Conservation (phyloP, 805 yeast species). For the Saccharomycopsis synnaedendra region DNA sequence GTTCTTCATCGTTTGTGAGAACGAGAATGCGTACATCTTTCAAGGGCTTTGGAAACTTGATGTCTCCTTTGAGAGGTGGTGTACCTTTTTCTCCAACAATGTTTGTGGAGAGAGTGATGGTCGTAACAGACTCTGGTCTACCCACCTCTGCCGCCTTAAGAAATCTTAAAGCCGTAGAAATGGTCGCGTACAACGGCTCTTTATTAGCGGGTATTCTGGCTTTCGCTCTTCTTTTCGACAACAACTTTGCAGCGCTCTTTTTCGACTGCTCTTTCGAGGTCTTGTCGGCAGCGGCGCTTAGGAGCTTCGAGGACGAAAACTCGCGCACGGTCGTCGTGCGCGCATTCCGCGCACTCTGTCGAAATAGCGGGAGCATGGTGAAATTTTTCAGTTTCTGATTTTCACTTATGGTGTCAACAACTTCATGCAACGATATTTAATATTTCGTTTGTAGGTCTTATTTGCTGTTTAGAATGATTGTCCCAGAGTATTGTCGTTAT, state of each 20-base stretch:
- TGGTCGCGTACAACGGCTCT: conserved; percentile 57
- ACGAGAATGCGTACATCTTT: conserved; percentile 56
- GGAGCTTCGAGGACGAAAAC: conserved; percentile 2
- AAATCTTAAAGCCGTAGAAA: conserved; percentile 63
- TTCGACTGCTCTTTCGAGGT: conserved; percentile 22
- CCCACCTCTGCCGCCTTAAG: conserved; percentile 90
- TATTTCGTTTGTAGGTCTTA: no score
- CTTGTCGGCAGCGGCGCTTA: conserved; percentile 4
- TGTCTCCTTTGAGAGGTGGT: conserved; percentile 59
- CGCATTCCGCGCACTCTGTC: no score
- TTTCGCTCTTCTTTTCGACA: conserved; percentile 22
- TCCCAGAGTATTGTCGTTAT: no score
- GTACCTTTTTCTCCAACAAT: conserved; percentile 70
- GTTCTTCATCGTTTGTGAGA: conserved; percentile 47
- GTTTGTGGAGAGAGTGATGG: conserved; percentile 53
- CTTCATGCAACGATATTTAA: no score
- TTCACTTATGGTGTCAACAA: neutral
- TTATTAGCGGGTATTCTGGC: conserved; percentile 34
- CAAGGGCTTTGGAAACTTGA: conserved; percentile 62
- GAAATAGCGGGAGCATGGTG: no score
- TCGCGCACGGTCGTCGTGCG: neutral
- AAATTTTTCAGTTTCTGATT: no score
- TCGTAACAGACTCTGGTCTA: conserved; percentile 56
- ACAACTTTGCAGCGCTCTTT: conserved; percentile 22
- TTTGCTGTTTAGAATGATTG: no score